Percentiles rank a stretch among this genome's conserved stretches.
These are phyloP conservation scores for Coleophoma crateriformis DNA, from an alignment of 2,329 filamentous ascomycete species.

Conservation along the genomic window DNA sequence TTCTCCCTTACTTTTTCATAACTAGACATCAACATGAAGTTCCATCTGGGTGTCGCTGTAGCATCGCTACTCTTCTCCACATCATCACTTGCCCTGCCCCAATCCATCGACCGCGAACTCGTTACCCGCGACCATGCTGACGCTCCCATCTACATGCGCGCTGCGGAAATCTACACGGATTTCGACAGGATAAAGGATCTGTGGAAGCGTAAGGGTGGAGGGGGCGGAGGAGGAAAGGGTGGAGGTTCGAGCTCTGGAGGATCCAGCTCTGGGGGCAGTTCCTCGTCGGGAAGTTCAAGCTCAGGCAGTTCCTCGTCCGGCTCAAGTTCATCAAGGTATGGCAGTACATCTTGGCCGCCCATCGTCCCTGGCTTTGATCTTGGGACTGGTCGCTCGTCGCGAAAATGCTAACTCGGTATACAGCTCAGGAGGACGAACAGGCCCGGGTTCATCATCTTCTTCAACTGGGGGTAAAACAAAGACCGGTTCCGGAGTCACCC, in stretches of 20 bases:
- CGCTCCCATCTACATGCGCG: background rate
- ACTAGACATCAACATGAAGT: background rate
- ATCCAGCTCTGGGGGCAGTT: slow-evolving; percentile 7
- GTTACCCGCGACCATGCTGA: background rate
- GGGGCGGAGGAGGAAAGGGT: slow-evolving; percentile 6
- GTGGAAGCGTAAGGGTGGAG: slow-evolving; percentile 26
- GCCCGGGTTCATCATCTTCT: slow-evolving; percentile 24
- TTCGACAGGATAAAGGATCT: background rate
- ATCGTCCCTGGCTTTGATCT: slow-evolving; percentile 1
- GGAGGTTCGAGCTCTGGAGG: slow-evolving; percentile 35
- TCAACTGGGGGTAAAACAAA: slow-evolving; percentile 44
- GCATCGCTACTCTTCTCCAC: background rate
- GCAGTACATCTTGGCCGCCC: slow-evolving; percentile 6
- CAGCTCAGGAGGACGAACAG: slow-evolving; percentile 11
- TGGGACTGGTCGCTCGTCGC: slow-evolving; percentile 4
- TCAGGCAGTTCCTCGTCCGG: slow-evolving; percentile 16
- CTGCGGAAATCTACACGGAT: background rate
- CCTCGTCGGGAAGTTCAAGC: slow-evolving; percentile 5
- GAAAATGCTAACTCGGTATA: background rate
- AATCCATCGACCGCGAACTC: background rate
- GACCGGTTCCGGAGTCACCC: slow-evolving; percentile 51
- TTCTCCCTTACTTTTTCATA: too few species aligned
- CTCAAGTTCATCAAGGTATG: slow-evolving; percentile 16
- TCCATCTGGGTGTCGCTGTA: background rate
- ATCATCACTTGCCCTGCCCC: background rate